Evolutionary conservation across 2,329 filamentous ascomycete species (phyloP), one percentile per base, ranked within the genome.

Genomic region (Talaromyces rugulosus): DNA sequence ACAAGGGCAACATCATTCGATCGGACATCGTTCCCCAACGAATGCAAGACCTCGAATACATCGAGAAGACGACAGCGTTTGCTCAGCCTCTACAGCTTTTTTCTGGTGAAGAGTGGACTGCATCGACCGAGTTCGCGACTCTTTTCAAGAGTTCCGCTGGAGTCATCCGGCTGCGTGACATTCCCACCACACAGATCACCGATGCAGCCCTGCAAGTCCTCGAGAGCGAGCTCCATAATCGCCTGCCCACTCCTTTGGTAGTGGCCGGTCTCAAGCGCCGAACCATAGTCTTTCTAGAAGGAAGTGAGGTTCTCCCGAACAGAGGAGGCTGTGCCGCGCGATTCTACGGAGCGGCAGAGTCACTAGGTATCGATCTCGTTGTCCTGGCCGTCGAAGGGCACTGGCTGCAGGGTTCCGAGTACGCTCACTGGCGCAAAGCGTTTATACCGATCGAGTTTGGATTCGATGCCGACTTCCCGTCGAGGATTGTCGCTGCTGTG

Each of bases 381-480:
- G 67, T 79, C 6, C 40, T 78, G 14, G 78, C 78, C 60, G 61
- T 69, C 14, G 65, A 70, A 0, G 75, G 73, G 5, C 75, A 80
- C 65, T 80, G 76, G 76, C 65, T 79, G n/a, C 64, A 77, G 62
- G 65, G 66, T 12, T 63, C 68, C 1, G 59, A 71, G 57, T 66
- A 70, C 30, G 69, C 74, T 1, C 27, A 51, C 34, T 51, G 40
- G 56, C 23, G 27, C 28, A 73, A 77, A 28, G 74, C 66, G 0
- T 76, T 78, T 56, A 61, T 77, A 23, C 62, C 66, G 2, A 52
- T 68, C n/a, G 65, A 72, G 33, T 69, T 76, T n/a, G 66, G 60
- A 2, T 54, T 56, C 1, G 72, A 75, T 42, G 66, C 63, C 0
- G 67, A 62, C 3, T 65, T 78, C 1, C 27, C 67, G 0, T 36